Evolutionary conservation across 1,139 yeast species (phyloP), one percentile per base, ranked within the genome.

Genomic region (Tardiomyces depauwii): DNA sequence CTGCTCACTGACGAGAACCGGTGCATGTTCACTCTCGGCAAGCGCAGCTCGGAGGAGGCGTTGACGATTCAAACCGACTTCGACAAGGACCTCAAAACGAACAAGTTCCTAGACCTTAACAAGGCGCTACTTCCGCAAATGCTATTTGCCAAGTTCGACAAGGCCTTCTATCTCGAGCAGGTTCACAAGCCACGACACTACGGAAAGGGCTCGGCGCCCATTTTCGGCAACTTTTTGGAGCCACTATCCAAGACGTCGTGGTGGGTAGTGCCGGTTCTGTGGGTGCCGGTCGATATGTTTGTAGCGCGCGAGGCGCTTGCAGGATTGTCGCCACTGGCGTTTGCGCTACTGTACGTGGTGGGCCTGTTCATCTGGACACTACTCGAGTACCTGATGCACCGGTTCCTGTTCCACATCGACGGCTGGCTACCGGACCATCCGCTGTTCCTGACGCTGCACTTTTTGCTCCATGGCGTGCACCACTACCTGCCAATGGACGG

Each of bases 401-500:
- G 99, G 57, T 89, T 88, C 65, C 65, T 93, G 53, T 91, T 91
- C 80, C 99, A 91, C 64, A 71, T 91, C 59, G 99, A 91, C 63
- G 70, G 76, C 44, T 77, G 80, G 61, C 73, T 93, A 53, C 99
- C 99, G 12, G 85, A 86, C 54, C 77, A 83, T 64, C 82, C 80
- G 44, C 49, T 76, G 33, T 84, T 85, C 18, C 80, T 83, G 59
- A 78, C 95, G 1, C 56, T 87, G 42, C 99, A 91, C 65, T 91
- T 91, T 72, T 66, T 88, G 52, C 72, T 89, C 54, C 99, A 91
- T 60, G 99, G 99, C 45, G 83, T 89, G 47, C 99, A 91, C 64
- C 99, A 91, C 65, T 91, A 87, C 65, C 73, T 91, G 57, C 99
- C 99, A 51, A 91, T 93, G 98, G 99, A 91, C 68, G 77, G 78